These are phyloP conservation scores for Sungouiella blattae DNA, from an alignment of 805 yeast species.

Conservation along the genomic window DNA sequence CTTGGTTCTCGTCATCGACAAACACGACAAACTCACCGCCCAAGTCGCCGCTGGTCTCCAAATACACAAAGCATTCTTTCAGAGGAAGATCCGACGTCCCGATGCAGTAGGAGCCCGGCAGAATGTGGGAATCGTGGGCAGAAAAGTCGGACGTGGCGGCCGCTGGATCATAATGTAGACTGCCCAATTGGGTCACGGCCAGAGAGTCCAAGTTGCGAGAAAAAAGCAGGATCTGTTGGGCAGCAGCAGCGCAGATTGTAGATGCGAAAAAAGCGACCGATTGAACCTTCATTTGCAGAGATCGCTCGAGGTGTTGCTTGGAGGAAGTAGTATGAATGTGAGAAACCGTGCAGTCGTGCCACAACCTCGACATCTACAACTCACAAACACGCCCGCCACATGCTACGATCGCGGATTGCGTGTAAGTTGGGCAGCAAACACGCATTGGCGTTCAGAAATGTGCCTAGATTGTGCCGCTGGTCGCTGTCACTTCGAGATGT, in stretches of 20 bases:
- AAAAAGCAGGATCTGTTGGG: background rate
- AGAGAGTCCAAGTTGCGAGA: background rate
- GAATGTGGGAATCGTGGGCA: background rate
- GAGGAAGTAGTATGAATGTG: no score
- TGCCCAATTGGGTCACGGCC: conserved; percentile 10
- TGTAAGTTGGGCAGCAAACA: no score
- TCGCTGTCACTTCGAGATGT: conserved; percentile 5
- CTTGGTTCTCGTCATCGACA: conserved; percentile 4
- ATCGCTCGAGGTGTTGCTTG: no score
- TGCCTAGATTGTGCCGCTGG: no score
- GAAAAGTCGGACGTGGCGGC: conserved; percentile 8
- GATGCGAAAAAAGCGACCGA: no score
- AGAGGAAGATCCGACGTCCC: conserved; percentile 30
- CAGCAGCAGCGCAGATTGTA: no score
- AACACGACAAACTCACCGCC: conserved; percentile 9
- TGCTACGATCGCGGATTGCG: no score
- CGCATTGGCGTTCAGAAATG: no score
- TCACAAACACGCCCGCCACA: no score
- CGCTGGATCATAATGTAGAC: conserved; percentile 11
- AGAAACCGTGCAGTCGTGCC: no score
- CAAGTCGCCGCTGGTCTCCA: conserved; percentile 4
- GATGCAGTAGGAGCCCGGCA: conserved; percentile 20
- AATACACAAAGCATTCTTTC: conserved; percentile 30
- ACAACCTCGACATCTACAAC: no score
- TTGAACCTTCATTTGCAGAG: no score